Evolutionary conservation across 768 basidiomycete genomes (phyloP), one percentile per base, ranked within the genome.

Genomic region (Russula compacta): DNA sequence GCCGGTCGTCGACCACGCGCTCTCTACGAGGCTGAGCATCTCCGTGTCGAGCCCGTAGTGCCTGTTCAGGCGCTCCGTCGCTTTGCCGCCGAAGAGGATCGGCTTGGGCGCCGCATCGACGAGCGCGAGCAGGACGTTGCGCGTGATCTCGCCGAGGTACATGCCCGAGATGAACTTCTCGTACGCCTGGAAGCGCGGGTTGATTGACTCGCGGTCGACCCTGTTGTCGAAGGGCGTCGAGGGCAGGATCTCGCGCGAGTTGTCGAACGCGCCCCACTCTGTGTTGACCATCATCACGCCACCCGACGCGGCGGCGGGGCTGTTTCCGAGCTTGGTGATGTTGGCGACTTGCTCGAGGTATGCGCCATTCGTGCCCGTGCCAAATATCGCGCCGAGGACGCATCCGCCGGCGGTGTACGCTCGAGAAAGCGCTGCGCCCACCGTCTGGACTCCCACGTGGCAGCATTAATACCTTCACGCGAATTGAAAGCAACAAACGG

Each of bases 141-240:
- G 87, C 29, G 87, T 81, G 64, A 98, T 83, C 74, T 99, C 97
- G 59, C 97, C 97, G 43, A 98, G 83, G 73, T 99, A 99, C 95
- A 99, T 98, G 59, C 97, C 97, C 1, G 93, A 97, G 67, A 99
- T 89, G 76, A 97, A 92, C 77, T 98, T 99, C 74, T 99, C 97
- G 71, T 93, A 98, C 2, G 90, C 90, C 71, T 98, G 97, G 71
- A 82, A 87, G 39, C 81, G 78, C 32, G 95, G 94, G 69, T 99
- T 99, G 74, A 98, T 98, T 60, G 88, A 92, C 69, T 88, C 83
- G 54, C 97, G 86, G 73, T 99, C 97, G 21, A 98, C 77, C 63
- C 87, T 83, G 74, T 89, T 94, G 73, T 99, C 97, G 68, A 85
- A 97, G 3, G 89, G 82, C 1, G 95, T 97, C 6, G 85, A 82